Base-by-base conservation (phyloP, 2,329 filamentous ascomycete species). In the Fusarium subtropicale region DNA sequence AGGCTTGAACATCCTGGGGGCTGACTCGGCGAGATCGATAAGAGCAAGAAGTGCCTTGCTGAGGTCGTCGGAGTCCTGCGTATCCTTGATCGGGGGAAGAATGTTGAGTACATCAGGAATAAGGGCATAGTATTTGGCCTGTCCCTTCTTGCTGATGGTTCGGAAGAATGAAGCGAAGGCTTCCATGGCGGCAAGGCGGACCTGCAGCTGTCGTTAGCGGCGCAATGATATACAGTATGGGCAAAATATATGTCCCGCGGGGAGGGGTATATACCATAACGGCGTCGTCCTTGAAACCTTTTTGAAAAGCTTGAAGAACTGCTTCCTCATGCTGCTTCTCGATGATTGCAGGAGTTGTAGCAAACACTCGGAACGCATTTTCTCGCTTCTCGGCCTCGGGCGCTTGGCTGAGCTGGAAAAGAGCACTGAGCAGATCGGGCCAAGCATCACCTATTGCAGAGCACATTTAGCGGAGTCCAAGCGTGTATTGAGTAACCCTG, bases 81-180 rank as follows among this genome's bases (percentile, higher is more conserved):
- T 89, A 71, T 97, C 93, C 81, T 97, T 97, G 79, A 99, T 90
- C 1, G 96, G 96, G 10, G 94, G 94, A 5, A 99, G 86, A 62
- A 97, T 94, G 79, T 97, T 97, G 61, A 99, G 89, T 41, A 99
- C 91, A 71, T 97, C 93, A 22, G 94, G 92, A 24, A 98, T 90
- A 12, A 99, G 87, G 9, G 87, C 82, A 78, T 91, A 97, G 83
- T 97, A 99, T 80, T 97, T 97, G 64, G 88, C 82, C 80, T 97
- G 94, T 18, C 88, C 87, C 81, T 97, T 97, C 84, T 97, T 97
- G 77, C 84, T 87, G 73, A 98, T 89, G 60, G 91, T 96, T 71
- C 93, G 89, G 87, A 99, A 99, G 83, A 99, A 98, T 5, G 94
- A 91, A 20, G 95, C 92, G 78, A 99, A 99, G 10, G 96, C 96